phyloP scores from a whole-genome alignment of 768 basidiomycete species.

The Amanita polypyramis region DNA sequence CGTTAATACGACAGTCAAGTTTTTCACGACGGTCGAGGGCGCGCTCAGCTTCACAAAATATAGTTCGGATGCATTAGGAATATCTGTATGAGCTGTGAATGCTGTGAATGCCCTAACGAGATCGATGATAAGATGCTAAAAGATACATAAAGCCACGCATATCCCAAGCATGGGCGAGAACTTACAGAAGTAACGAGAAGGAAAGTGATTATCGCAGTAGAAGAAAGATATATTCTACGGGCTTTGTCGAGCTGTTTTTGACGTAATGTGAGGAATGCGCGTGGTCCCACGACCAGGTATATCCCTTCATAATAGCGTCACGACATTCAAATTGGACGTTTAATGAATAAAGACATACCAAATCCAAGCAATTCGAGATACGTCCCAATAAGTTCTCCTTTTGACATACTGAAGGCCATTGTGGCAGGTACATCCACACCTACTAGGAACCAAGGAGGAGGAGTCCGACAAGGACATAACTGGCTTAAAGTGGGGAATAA shows the following conservation, averaged over 20 bases:
- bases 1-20: background rate
- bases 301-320: background rate
- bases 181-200: background rate
- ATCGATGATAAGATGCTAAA: constrained; percentile 3
- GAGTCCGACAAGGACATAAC: too few relatives aligned
- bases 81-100: too few relatives aligned
- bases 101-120: background rate
- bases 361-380: constrained; percentile 3
- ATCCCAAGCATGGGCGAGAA: background rate
- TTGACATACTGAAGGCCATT: background rate
- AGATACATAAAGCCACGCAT: background rate
- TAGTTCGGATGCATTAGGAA: background rate
- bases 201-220: background rate
- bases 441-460: too few relatives aligned
- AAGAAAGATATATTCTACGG: background rate
- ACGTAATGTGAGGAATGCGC: background rate
- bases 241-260: background rate
- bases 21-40: background rate
- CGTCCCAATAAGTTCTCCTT: constrained; percentile 1
- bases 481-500: too few relatives aligned
- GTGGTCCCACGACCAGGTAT: background rate
- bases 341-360: background rate
- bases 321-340: background rate
- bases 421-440: too few relatives aligned
- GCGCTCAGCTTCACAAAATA: constrained; percentile 1